A percentile compares a stretch with the other conserved stretches of the same genome.
These are phyloP conservation scores for Xylariaceae sp. DNA, from an alignment of 2,329 filamentous ascomycete species.

Conservation along the genomic window DNA sequence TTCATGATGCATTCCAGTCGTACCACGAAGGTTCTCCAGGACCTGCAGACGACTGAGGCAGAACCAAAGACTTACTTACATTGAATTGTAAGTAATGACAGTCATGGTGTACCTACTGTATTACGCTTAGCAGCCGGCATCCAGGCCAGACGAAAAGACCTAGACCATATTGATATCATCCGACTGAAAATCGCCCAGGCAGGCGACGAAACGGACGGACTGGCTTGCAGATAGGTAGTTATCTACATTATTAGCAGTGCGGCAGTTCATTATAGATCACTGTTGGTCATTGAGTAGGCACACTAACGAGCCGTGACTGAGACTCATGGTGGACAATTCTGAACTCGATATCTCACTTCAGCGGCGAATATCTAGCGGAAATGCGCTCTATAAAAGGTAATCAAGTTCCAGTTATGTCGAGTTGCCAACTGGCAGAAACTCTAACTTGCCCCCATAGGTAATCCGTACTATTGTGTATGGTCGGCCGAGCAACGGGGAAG, in stretches of 20 bases:
- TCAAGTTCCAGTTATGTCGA: too few relatives aligned
- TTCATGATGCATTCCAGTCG: slow-evolving; percentile 29
- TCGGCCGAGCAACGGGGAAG: too few relatives aligned
- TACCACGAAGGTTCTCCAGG: slow-evolving; percentile 8
- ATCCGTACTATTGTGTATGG: too few relatives aligned
- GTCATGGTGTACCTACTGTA: not conserved
- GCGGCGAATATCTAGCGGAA: too few relatives aligned
- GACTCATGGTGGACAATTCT: too few relatives aligned
- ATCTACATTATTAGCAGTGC: not conserved
- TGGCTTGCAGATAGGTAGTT: not conserved
- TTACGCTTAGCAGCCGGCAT: not conserved
- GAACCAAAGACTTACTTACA: not conserved
- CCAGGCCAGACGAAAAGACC: not conserved
- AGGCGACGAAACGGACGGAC: not conserved
- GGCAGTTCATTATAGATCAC: not conserved
- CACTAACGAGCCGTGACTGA: too few relatives aligned
- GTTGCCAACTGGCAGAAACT: too few relatives aligned
- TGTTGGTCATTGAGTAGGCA: too few relatives aligned
- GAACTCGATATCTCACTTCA: too few relatives aligned
- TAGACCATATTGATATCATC: not conserved
- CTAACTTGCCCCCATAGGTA: too few relatives aligned
- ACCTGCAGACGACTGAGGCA: not conserved
- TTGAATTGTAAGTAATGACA: not conserved
- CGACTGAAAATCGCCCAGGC: not conserved
- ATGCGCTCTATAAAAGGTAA: too few relatives aligned